Evolutionary conservation across 768 basidiomycete genomes (phyloP), one percentile per base, ranked within the genome.

Genomic region (Lactarius akahatsu): DNA sequence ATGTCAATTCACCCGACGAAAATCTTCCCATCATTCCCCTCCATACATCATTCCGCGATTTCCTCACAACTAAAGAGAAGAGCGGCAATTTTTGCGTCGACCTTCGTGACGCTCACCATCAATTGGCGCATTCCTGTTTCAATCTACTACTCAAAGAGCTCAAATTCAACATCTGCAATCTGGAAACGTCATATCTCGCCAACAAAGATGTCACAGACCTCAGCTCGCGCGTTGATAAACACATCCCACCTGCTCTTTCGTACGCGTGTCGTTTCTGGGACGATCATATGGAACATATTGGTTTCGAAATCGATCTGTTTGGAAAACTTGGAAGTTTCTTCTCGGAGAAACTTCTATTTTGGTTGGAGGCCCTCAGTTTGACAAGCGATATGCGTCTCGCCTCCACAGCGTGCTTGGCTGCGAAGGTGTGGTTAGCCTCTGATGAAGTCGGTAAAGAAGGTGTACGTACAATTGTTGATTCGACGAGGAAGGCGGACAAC

Each of bases 251-350:
- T 36, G 40, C 45, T 47, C 43, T 61, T 1, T 20, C 3, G 11
- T 61, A 61, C 32, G 60, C 60, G 13, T 61, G 60, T 43, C 15
- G 26, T 47, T 61, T 34, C 60, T 61, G 60, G 60, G 45, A 47
- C 6, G 26, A 52, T 16, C 60, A 61, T 38, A n/a, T 61, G 23
- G 13, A n/a, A 45, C 43, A 28, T 26, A 34, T 23, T 34, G 10
- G 26, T 13, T 61, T 61, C 7, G 32, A 61, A 28, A 13, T 3
- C 2, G 23, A 61, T n/a, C 18, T 61, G 18, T 52, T 34, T 32
- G 4, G 10, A 26, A 47, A 47, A 47, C 20, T 47, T 34, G 45
- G n/a, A 34, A 20, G 15, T 2, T 45, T 61, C 3, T 32, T 61
- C 16, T 20, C n/a, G 45, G 1, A 20, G 38, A 59, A 59, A 59